A percentile compares a stretch with the other conserved stretches of the same genome.
phyloP scores from a whole-genome alignment of 2,329 filamentous ascomycete genomes.

The Fusarium piperis region DNA sequence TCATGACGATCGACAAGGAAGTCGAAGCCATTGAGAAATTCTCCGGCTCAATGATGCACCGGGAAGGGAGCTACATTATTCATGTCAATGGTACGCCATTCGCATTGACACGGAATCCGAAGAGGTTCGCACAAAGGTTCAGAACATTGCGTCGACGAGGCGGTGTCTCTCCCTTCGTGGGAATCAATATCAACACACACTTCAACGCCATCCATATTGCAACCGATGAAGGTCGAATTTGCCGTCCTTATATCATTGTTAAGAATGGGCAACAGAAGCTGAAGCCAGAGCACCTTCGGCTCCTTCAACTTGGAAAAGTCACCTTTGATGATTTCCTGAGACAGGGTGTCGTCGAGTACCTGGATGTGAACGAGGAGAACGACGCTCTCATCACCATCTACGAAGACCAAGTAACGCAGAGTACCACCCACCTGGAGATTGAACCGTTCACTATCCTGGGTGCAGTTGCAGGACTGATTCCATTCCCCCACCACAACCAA shows the following conservation, averaged over 20 bases:
- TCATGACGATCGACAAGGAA: constrained; percentile 87
- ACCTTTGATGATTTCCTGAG: constrained; percentile 95
- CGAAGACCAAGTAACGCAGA: constrained; percentile 82
- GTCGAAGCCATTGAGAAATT: constrained; percentile 78
- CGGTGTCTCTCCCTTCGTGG: constrained; percentile 94
- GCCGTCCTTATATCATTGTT: constrained; percentile 93
- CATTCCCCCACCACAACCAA: constrained; percentile 98
- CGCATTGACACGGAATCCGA: constrained; percentile 85
- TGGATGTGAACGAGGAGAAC: constrained; percentile 98
- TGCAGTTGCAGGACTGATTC: constrained; percentile 94
- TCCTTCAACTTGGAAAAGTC: constrained; percentile 83
- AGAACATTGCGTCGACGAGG: constrained; percentile 88
- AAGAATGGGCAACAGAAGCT: constrained; percentile 87
- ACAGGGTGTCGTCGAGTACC: constrained; percentile 90
- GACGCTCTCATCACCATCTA: constrained; percentile 93
- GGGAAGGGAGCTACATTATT: constrained; percentile 84
- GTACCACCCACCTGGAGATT: constrained; percentile 94
- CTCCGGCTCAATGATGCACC: constrained; percentile 85
- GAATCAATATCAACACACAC: constrained; percentile 94
- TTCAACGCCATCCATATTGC: constrained; percentile 93
- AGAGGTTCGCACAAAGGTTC: constrained; percentile 86
- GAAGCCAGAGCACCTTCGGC: constrained; percentile 78
- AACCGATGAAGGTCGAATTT: constrained; percentile 96
- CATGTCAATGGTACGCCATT: constrained; percentile 96
- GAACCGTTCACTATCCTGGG: constrained; percentile 97